Percentiles rank a stretch among this genome's conserved stretches.
Conservation (phyloP, 1,139 yeast species). For the Magnusiomyces ingens region DNA sequence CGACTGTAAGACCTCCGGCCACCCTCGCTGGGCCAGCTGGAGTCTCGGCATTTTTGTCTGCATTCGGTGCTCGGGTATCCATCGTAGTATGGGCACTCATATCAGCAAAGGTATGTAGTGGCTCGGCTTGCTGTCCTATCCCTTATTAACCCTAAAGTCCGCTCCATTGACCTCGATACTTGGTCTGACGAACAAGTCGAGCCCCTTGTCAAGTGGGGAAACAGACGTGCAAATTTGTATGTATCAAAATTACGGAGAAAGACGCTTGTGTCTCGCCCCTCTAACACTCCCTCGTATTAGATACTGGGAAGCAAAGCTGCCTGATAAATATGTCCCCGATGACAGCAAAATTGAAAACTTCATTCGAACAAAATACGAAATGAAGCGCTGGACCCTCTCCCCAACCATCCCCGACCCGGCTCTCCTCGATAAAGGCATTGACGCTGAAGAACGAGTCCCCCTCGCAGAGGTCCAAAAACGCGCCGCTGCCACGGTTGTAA, state of each 20-base stretch:
- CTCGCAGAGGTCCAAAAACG: conserved; percentile 25
- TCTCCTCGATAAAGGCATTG: conserved; percentile 28
- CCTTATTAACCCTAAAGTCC: conserved; percentile 20
- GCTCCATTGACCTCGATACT: conserved; percentile 84
- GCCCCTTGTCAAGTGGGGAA: conserved; percentile 83
- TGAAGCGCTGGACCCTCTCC: conserved; percentile 72
- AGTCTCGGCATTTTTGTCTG: conserved; percentile 87
- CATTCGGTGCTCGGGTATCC: conserved; percentile 88
- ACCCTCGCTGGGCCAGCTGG: conserved; percentile 99
- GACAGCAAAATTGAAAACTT: conserved; percentile 82
- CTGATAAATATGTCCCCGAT: conserved; percentile 67
- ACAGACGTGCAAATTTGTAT: conserved; percentile 60
- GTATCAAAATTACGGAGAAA: conserved; percentile 4
- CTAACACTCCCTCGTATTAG: conserved; percentile 13
- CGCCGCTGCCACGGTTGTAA: background rate
- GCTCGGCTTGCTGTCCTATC: background rate
- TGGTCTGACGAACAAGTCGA: conserved; percentile 94
- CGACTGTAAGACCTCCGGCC: conserved; percentile 82
- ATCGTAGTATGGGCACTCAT: conserved; percentile 92
- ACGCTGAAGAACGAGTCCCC: conserved; percentile 17
- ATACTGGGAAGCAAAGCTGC: conserved; percentile 76
- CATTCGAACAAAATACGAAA: conserved; percentile 83
- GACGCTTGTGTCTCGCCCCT: too few relatives aligned
- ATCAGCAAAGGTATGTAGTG: conserved; percentile 38
- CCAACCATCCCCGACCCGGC: conserved; percentile 54